Evolutionary conservation across 2,329 filamentous ascomycete species (phyloP).

Genomic region (Hymenoscyphus fructigenus): DNA sequence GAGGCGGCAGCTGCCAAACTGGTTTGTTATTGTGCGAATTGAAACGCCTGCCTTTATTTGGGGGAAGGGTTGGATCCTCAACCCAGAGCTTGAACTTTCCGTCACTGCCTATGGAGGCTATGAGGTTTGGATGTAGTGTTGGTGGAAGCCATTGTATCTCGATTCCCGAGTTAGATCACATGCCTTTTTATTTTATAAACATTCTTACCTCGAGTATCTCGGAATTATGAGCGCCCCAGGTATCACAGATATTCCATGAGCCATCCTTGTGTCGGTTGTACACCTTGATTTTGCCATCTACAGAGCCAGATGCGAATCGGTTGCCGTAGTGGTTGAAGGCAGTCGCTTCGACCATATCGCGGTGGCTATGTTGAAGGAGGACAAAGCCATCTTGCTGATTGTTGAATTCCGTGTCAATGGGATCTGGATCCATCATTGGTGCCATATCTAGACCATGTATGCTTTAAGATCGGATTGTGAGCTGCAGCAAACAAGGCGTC

Average conservation of each 20-base stretch:
- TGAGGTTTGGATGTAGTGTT: constrained; percentile 79
- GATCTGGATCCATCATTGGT: constrained; percentile 24
- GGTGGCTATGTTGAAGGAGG: constrained; percentile 71
- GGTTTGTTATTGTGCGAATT: constrained; percentile 67
- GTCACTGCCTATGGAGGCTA: constrained; percentile 87
- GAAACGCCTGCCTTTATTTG: constrained; percentile 75
- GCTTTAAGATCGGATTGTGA: not conserved
- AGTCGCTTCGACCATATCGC: constrained; percentile 52
- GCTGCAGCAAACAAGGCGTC: not conserved
- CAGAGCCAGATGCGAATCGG: constrained; percentile 85
- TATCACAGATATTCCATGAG: constrained; percentile 78
- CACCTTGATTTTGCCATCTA: constrained; percentile 89
- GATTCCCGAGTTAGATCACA: constrained; percentile 18
- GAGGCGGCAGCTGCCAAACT: constrained; percentile 39
- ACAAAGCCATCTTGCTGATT: constrained; percentile 27
- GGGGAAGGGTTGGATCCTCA: constrained; percentile 79
- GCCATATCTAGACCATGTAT: constrained; percentile 13
- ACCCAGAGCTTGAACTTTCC: constrained; percentile 91
- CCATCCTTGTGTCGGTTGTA: constrained; percentile 81
- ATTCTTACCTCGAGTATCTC: constrained; percentile 76
- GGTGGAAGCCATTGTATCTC: constrained; percentile 93
- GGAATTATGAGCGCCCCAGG: constrained; percentile 85
- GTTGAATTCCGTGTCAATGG: constrained; percentile 15
- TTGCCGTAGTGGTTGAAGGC: constrained; percentile 92
- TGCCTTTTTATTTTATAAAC: not conserved